Percentiles rank a stretch among this genome's conserved stretches.
Conservation (phyloP, 2,329 filamentous ascomycete species). For the Coniochaeta sp. region DNA sequence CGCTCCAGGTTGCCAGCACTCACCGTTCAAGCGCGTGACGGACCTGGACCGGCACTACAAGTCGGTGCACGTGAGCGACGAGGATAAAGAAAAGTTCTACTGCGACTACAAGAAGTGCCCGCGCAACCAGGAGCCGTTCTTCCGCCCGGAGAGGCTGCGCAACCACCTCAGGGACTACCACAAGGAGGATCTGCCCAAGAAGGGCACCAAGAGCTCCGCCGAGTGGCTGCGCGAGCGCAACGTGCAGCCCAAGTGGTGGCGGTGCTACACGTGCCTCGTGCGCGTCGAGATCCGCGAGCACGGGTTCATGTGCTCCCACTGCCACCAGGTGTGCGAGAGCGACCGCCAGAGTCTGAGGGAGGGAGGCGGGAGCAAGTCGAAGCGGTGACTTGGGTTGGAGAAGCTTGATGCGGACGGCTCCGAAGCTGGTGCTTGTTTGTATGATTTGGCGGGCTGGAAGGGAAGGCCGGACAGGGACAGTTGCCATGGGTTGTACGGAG, state of each 20-base stretch:
- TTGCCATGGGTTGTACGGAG: too few species aligned
- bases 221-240: constrained; percentile 32
- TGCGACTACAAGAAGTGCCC: constrained; percentile 42
- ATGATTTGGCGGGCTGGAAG: neutral
- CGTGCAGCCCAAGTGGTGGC: constrained; percentile 36
- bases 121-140: constrained; percentile 36
- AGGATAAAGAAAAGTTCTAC: constrained; percentile 32
- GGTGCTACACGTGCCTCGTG: constrained; percentile 39
- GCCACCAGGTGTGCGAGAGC: constrained; percentile 35
- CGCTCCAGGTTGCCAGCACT: constrained; percentile 31
- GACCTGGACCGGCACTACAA: constrained; percentile 44
- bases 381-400: neutral
- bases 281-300: constrained; percentile 32
- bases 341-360: constrained; percentile 24
- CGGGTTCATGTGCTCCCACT: constrained; percentile 35
- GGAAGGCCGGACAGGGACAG: too few species aligned
- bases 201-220: constrained; percentile 19
- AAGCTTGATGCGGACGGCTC: neutral
- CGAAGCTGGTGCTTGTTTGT: neutral
- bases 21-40: constrained; percentile 40
- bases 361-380: neutral
- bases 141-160: constrained; percentile 41
- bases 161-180: constrained; percentile 46
- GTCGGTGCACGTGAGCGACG: constrained; percentile 34
- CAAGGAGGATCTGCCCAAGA: constrained; percentile 41